Conservation (phyloP, 139 green algal species). For the Raphidocelis subcapitata region DNA sequence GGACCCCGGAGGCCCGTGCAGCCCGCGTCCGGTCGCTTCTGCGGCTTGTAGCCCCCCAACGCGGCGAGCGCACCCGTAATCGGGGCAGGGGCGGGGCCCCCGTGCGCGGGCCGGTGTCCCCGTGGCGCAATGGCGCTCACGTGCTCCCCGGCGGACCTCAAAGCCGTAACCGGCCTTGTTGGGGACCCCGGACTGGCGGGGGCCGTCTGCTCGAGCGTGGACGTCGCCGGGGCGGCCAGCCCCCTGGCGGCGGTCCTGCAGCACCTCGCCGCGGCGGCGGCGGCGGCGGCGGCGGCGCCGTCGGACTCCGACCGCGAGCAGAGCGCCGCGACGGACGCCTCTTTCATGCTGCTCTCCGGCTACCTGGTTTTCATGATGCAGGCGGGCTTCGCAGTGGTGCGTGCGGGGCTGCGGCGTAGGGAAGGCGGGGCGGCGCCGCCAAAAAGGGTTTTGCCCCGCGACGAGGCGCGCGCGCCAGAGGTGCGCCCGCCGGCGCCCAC, state of each 20-base stretch:
- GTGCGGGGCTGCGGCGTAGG: background rate
- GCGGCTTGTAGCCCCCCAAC: too few relatives aligned
- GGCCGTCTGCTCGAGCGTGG: background rate
- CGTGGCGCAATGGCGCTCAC: too few relatives aligned
- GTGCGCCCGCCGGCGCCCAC: too few relatives aligned
- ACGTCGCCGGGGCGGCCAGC: conserved; percentile 1
- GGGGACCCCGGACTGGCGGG: background rate
- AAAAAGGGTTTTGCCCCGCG: too few relatives aligned
- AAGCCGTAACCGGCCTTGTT: conserved; percentile 2
- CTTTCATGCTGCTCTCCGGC: conserved; percentile 47
- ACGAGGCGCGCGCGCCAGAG: too few relatives aligned
- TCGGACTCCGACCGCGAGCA: background rate
- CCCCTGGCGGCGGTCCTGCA: conserved; percentile 12
- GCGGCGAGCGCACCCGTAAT: too few relatives aligned
- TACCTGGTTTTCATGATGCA: conserved; percentile 76
- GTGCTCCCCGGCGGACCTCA: conserved; percentile 5
- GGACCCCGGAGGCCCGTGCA: too few relatives aligned
- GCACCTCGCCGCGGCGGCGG: background rate
- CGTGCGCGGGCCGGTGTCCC: too few relatives aligned
- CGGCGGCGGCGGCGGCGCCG: background rate
- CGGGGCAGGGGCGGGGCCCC: too few relatives aligned
- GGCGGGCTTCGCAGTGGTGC: conserved; percentile 44
- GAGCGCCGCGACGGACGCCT: conserved; percentile 9
- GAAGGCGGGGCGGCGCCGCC: background rate
- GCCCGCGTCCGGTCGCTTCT: too few relatives aligned